These are phyloP conservation scores for Magnusiomyces clavatus DNA, from an alignment of 1,139 yeast species.

Conservation along the genomic window DNA sequence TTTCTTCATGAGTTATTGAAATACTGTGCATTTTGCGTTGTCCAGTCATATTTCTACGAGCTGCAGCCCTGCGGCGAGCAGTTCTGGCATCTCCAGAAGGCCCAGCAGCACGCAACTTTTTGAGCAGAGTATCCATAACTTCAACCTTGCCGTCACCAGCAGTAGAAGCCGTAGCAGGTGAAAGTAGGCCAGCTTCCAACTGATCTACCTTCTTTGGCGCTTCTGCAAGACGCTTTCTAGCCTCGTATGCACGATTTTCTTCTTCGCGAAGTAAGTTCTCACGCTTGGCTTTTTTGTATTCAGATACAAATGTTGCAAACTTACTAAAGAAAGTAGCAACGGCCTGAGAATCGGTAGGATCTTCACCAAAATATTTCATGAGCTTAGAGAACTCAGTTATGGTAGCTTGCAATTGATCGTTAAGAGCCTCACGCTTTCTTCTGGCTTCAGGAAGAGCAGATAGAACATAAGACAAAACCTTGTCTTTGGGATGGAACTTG, in stretches of 20 bases:
- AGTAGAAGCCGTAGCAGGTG: conserved; percentile 15
- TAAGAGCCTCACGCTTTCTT: conserved; percentile 48
- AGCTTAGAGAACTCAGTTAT: conserved; percentile 48
- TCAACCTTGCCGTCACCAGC: conserved; percentile 20
- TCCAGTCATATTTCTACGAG: conserved; percentile 38
- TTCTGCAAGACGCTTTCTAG: conserved; percentile 58
- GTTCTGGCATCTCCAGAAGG: conserved; percentile 68
- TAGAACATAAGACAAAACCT: conserved; percentile 47
- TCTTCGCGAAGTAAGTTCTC: conserved; percentile 78
- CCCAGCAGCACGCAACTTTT: conserved; percentile 65
- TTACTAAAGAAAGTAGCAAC: conserved; percentile 63
- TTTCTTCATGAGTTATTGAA: conserved; percentile 5
- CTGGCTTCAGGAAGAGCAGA: conserved; percentile 53
- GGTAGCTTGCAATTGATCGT: conserved; percentile 49
- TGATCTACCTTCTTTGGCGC: conserved; percentile 30
- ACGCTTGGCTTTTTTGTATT: conserved; percentile 66
- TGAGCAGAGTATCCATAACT: conserved; percentile 68
- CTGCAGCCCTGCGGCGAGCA: conserved; percentile 75
- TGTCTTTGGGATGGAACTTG: conserved; percentile 71
- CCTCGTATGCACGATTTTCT: conserved; percentile 67
- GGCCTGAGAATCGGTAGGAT: conserved; percentile 51
- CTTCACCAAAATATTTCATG: conserved; percentile 82
- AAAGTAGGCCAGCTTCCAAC: conserved; percentile 22
- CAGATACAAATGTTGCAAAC: conserved; percentile 63
- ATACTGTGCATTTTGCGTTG: conserved; percentile 18